Evolutionary conservation across 495 filamentous ascomycete genomes (phyloP), one percentile per base, ranked within the genome.

Genomic region (Tuber magnatum): DNA sequence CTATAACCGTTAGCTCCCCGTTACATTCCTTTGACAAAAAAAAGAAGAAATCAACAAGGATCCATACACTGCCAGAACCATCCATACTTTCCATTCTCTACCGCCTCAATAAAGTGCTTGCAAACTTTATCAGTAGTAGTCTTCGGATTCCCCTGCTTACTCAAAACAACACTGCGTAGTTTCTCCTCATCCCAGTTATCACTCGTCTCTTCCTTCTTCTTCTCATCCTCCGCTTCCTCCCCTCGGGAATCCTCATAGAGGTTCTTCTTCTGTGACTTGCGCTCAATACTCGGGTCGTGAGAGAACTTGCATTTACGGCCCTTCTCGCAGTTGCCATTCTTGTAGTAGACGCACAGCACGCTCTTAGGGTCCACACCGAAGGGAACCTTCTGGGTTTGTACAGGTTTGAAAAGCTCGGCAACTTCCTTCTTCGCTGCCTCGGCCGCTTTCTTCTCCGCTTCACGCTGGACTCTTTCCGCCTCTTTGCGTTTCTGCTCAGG

Each of bases 301-400:
- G 91, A 91, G 85, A 99, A 98, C 85, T 98, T 99, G 87, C 95
- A 99, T 85, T 95, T 97, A 83, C 88, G 90, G 46, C 81, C 95
- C 87, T 99, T 99, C 80, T 99, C 95, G 83, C 95, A 99, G 80
- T 92, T 90, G 8, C 96, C 96, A 84, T 96, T 94, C 85, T 97
- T 97, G 88, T 88, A 97, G 85, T 96, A 98, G 46, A 93, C 87
- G 83, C 95, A 99, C 39, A 99, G 84, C n/a, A 99, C 92, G 0
- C 94, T 98, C 88, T 98, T 99, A 9, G 95, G 95, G 81, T 99
- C 95, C 38, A 98, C 96, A 71, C 95, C 95, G 81, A 98, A 97
- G 28, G 95, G 92, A 39, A 98, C 93, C 84, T 97, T 99, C 83
- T 99, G 95, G 12, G 92, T 89, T 84, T 97, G 93, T 14, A 95